Percentiles rank a stretch among this genome's conserved stretches.
phyloP scores from a whole-genome alignment of 78 protist species.

The Bodo saltans region DNA sequence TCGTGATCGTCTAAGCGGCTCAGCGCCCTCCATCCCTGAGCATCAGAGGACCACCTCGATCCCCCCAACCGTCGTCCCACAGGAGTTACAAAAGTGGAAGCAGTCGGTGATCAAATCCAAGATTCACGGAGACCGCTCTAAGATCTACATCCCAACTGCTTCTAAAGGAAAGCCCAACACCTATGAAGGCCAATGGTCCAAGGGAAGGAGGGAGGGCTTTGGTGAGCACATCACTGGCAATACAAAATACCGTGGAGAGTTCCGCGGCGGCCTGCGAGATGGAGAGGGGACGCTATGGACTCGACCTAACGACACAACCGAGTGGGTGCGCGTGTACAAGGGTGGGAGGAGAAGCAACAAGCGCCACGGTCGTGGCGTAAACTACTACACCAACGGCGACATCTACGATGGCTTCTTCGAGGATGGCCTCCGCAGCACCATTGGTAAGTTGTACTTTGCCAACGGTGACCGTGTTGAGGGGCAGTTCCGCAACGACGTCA shows the following conservation, averaged over 20 bases:
- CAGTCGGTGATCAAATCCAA: constrained; percentile 4
- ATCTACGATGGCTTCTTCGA: constrained; percentile 43
- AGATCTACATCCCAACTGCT: constrained; percentile 10
- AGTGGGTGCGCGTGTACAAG: constrained; percentile 19
- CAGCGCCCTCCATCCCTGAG: not conserved
- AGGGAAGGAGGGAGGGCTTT: not conserved
- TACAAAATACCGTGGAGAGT: constrained; percentile 23
- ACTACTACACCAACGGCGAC: constrained; percentile 16
- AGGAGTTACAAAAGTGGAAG: constrained; percentile 8
- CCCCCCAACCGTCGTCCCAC: not conserved
- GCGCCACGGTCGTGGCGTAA: constrained; percentile 8
- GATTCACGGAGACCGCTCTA: constrained; percentile 1
- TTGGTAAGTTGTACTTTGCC: constrained; percentile 24
- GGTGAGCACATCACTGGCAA: not conserved
- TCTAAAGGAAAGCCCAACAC: constrained; percentile 14
- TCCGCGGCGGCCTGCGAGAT: constrained; percentile 15
- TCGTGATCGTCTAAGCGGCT: not conserved
- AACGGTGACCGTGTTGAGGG: constrained; percentile 37
- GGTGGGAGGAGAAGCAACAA: constrained; percentile 20
- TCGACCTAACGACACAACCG: not conserved
- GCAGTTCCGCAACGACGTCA: constrained; percentile 5
- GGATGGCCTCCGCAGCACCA: constrained; percentile 1
- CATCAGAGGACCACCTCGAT: not conserved
- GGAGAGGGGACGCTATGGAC: constrained; percentile 14
- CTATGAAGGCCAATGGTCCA: constrained; percentile 16